A percentile compares a stretch with the other conserved stretches of the same genome.
Conservation (phyloP, 1,139 yeast genomes). For the Chernovozyma aurita region DNA sequence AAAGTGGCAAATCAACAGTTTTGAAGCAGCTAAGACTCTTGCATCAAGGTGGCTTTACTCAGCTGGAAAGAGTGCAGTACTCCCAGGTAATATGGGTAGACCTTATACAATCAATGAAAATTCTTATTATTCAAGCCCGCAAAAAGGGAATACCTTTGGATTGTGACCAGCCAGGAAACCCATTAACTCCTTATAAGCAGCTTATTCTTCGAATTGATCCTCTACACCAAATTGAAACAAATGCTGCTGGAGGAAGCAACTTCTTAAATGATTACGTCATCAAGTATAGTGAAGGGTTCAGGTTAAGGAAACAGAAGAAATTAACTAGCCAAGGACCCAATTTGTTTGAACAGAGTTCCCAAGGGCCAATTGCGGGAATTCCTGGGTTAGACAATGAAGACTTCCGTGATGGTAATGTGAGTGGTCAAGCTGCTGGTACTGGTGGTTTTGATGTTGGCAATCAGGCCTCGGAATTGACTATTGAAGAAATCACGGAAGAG, state of each 20-base stretch:
- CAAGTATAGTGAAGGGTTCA: constrained; percentile 55
- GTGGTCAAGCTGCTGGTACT: constrained; percentile 1
- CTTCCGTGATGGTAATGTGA: neutral
- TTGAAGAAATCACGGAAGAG: constrained; percentile 1
- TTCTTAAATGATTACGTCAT: constrained; percentile 63
- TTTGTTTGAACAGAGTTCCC: neutral
- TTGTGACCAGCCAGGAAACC: constrained; percentile 52
- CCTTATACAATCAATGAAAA: constrained; percentile 83
- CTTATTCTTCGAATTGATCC: constrained; percentile 54
- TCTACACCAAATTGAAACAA: constrained; percentile 57
- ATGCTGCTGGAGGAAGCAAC: constrained; percentile 63
- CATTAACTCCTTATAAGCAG: constrained; percentile 43
- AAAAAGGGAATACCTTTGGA: constrained; percentile 55
- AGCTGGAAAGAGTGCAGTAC: constrained; percentile 76
- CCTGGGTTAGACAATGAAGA: neutral
- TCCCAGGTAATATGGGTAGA: constrained; percentile 94
- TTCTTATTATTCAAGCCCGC: constrained; percentile 68
- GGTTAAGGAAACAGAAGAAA: constrained; percentile 21
- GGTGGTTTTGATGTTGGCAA: too few relatives aligned
- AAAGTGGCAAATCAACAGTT: constrained; percentile 95
- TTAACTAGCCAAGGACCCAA: neutral
- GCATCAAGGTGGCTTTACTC: constrained; percentile 82
- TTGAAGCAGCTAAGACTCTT: constrained; percentile 82
- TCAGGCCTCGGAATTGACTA: constrained; percentile 9
- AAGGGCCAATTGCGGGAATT: neutral